Evolutionary conservation across 768 basidiomycete genomes (phyloP), one percentile per base, ranked within the genome.

Genomic region (Termitomyces sp.): DNA sequence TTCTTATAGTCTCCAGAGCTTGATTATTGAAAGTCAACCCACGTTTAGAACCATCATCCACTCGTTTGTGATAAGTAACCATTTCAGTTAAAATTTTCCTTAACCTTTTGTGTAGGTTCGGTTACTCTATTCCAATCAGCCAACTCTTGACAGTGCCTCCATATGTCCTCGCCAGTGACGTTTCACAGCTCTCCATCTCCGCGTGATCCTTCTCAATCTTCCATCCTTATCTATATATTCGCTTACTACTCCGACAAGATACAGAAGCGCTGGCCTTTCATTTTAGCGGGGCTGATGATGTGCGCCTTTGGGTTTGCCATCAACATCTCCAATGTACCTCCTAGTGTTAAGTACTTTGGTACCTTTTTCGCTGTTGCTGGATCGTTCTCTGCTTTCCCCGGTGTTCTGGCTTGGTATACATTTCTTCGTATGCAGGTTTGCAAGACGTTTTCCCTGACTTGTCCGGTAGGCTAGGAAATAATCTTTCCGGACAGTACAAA

Each of bases 61-160:
- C 22, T 68, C 69, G 81, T 81, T 58, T 41, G 70, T 63, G 25
- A 5, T 40, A 6, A n/a, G n/a, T n/a, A n/a, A 5, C 44, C 48
- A 33, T 22, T 12, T 7, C 9, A 18, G 3, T 32, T 27, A 15
- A 40, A 44, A 11, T 42, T 31, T n/a, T 18, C 29, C 18, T 20
- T 25, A 48, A 35, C 15, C 16, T n/a, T n/a, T 11, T 11, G n/a
- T 23, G 12, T 48, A 85, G 84, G 20, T 88, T 88, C 52, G 86
- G 86, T 1, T 79, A 81, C 63, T 65, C 76, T 3, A 64, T 79
- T 4, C 69, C 84, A 0, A 73, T 84, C 50, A 83, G 79, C 51
- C 84, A 88, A 60, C 72, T 89, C 3, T 74, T 89, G 38, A 86
- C 85, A 2, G 79, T 88, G 0, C 87, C 87, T 2, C 85, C 85